Evolutionary conservation across 257 asterid genomes (phyloP).

Genomic region (Paulownia fortunei): DNA sequence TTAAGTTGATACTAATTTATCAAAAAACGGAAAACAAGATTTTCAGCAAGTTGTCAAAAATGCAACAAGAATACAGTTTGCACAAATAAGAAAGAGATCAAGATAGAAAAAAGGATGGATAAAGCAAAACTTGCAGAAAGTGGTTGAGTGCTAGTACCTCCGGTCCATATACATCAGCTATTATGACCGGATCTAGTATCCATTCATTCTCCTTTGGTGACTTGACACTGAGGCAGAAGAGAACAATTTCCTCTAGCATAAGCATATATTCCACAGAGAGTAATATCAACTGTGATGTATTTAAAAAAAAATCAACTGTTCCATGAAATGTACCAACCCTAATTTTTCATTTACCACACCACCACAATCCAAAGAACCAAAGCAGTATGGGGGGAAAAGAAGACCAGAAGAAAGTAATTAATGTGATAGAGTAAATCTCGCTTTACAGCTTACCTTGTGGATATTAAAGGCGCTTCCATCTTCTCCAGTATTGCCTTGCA

Average conservation of each 20-base stretch:
- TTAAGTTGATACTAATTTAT: background rate
- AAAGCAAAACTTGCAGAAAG: slow-evolving; percentile 4
- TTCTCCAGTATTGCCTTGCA: slow-evolving; percentile 81
- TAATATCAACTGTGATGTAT: background rate
- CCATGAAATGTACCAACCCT: background rate
- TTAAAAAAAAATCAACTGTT: background rate
- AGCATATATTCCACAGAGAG: slow-evolving; percentile 31
- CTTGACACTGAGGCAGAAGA: slow-evolving; percentile 61
- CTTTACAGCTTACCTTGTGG: slow-evolving; percentile 66
- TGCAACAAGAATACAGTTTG: background rate
- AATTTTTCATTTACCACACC: slow-evolving; percentile 18
- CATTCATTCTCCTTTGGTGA: slow-evolving; percentile 79
- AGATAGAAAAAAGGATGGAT: slow-evolving; percentile 14
- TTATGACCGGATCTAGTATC: slow-evolving; percentile 89
- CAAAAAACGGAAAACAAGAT: background rate
- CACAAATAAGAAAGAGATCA: background rate
- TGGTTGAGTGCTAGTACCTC: slow-evolving; percentile 59
- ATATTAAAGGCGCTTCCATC: slow-evolving; percentile 82
- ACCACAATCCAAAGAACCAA: background rate
- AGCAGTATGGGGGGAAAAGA: background rate
- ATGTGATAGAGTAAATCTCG: slow-evolving; percentile 9
- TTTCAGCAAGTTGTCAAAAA: background rate
- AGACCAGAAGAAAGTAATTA: background rate
- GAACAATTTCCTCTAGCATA: slow-evolving; percentile 23
- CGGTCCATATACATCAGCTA: slow-evolving; percentile 87